phyloP scores from a whole-genome alignment of 1,139 yeast species.

The Suhomyces maxii region DNA sequence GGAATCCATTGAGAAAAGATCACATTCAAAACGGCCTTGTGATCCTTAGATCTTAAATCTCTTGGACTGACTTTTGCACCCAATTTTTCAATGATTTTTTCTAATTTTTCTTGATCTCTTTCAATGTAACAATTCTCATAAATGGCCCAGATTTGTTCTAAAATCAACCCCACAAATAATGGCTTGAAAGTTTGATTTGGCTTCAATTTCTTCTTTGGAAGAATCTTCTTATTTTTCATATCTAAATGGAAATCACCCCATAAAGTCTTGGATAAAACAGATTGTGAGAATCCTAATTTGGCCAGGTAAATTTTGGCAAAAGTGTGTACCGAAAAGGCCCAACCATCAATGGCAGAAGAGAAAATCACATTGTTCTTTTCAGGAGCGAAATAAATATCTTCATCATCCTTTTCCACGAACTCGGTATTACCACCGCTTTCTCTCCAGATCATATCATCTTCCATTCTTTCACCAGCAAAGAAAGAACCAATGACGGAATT shows the following conservation, averaged over 20 bases:
- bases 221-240: constrained; percentile 82
- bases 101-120: constrained; percentile 68
- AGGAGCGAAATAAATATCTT: constrained; percentile 86
- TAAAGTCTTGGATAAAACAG: constrained; percentile 76
- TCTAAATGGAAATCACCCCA: constrained; percentile 96
- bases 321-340: constrained; percentile 94
- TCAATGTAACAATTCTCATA: constrained; percentile 70
- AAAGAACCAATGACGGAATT: constrained; percentile 94
- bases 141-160: constrained; percentile 92
- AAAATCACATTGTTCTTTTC: constrained; percentile 88
- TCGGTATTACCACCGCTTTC: constrained; percentile 60
- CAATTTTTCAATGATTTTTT: constrained; percentile 71
- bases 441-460: constrained; percentile 82
- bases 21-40: constrained; percentile 58
- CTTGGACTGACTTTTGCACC: constrained; percentile 70
- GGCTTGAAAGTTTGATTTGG: constrained; percentile 64
- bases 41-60: constrained; percentile 79
- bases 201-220: constrained; percentile 55
- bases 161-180: constrained; percentile 79
- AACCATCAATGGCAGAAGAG: constrained; percentile 94
- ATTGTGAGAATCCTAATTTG: constrained; percentile 81
- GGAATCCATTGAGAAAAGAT: constrained; percentile 96
- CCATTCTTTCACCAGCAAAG: constrained; percentile 91
- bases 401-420: constrained; percentile 75
- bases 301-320: constrained; percentile 85